Conservation (phyloP, 1,284 basidiomycete genomes). For the Cutaneotrichosporon sp. region DNA sequence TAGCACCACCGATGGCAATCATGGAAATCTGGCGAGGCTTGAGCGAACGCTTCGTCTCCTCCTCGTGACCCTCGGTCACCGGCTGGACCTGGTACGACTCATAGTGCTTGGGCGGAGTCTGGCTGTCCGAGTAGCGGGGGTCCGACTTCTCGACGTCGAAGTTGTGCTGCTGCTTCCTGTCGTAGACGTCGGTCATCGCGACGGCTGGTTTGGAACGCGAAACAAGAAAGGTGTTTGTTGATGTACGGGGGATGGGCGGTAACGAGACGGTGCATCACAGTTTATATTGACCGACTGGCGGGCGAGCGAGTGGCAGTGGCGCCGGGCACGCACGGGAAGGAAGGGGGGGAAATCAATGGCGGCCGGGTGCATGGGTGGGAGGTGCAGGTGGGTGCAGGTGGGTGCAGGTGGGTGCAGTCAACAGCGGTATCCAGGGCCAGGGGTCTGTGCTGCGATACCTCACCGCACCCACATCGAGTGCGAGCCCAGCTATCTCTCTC, state of each 20-base stretch:
- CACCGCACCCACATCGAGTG: too few species aligned
- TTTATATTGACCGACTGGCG: background rate
- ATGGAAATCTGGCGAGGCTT: slow-evolving; percentile 51
- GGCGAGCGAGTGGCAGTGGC: too few species aligned
- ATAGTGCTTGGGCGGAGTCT: background rate
- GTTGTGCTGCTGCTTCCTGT: slow-evolving; percentile 7
- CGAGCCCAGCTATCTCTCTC: too few species aligned
- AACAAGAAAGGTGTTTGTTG: background rate
- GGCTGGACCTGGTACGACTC: background rate
- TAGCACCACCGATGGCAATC: slow-evolving; percentile 56
- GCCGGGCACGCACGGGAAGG: background rate
- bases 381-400: background rate
- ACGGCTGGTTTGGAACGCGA: background rate
- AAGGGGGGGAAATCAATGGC: background rate
- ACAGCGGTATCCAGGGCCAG: too few species aligned
- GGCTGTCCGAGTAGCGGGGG: background rate
- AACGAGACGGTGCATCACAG: background rate
- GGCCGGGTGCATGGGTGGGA: too few species aligned
- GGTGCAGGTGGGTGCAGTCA: too few species aligned
- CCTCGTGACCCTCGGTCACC: background rate
- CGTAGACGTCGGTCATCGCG: background rate
- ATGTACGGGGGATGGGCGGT: background rate
- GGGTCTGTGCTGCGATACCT: too few species aligned
- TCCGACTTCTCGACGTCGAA: slow-evolving; percentile 11
- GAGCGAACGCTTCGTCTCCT: slow-evolving; percentile 34